Base-by-base conservation (phyloP, 257 asterid genomes). In the Solanum corneliomulleri region DNA sequence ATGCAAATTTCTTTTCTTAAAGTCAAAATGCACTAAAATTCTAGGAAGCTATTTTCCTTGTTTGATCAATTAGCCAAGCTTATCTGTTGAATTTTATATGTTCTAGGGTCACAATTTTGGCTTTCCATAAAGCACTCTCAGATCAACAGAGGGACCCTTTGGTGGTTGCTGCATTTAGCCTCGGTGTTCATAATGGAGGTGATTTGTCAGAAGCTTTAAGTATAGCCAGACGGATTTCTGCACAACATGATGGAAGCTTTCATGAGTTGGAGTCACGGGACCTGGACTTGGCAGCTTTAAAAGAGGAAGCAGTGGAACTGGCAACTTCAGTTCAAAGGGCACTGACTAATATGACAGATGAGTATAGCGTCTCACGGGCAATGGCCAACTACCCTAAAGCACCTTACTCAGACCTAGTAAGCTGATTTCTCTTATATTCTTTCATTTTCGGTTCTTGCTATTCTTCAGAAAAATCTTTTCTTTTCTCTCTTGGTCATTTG, bases 341-440 rank as follows among this genome's bases (percentile, higher is more conserved):
- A 62, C 91, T 95, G 45, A 29, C 88, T 68, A 90, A 72, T 77
- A 91, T 97, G 98, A 95, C 96, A 2, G 93, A 95, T 64, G 96
- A 88, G 88, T 88, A 89, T 85, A 90, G 86, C 71, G 98, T 97
- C 92, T 94, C 98, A 37, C 94, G 83, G 88, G 98, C 99, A 72
- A 93, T 97, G 98, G 91, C 97, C 69, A 89, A 90, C 86, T 97
- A 94, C 88, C 95, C 98, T 69, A 92, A 97, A 90, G 98, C 98
- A 68, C 99, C 98, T 20, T 70, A 60, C 85, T 95, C 98, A 6
- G 94, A 94, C 91, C 90, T 94, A 74, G 98, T 96, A 93, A 93
- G 95, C 86, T 66, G 62, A 78, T 45, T 78, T 52, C 45, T 77
- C 64, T 60, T 60, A 8, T 60, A 25, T 21, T 83, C 76, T 14